These are phyloP conservation scores for Hymenoscyphus occultus DNA, from an alignment of 2,329 filamentous ascomycete species.

Conservation along the genomic window DNA sequence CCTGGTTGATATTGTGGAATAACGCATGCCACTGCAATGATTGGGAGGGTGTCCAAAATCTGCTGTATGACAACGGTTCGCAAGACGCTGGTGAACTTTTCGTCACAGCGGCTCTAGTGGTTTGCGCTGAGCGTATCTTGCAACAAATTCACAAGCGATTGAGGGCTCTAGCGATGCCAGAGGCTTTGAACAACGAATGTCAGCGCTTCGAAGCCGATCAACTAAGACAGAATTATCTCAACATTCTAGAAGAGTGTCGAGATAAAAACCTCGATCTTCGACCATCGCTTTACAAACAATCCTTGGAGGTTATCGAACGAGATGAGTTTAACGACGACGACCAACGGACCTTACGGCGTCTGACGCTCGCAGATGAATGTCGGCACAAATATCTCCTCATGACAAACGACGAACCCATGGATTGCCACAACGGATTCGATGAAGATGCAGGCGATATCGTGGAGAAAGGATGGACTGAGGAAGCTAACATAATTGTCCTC, in stretches of 20 bases:
- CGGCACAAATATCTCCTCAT: constrained; percentile 24
- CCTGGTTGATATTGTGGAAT: constrained; percentile 20
- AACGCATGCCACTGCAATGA: constrained; percentile 15
- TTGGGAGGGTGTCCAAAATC: constrained; percentile 22
- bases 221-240: constrained; percentile 17
- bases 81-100: constrained; percentile 19
- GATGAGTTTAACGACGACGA: constrained; percentile 11
- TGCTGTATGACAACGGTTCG: constrained; percentile 16
- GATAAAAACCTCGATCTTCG: constrained; percentile 15
- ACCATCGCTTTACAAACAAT: constrained; percentile 23
- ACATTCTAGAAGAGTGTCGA: constrained; percentile 24
- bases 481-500: background rate
- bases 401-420: background rate
- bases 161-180: constrained; percentile 9
- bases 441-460: background rate
- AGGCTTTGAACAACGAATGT: constrained; percentile 6
- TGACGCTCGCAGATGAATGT: constrained; percentile 16
- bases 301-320: constrained; percentile 22
- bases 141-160: constrained; percentile 10
- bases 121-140: constrained; percentile 24
- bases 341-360: background rate
- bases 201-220: constrained; percentile 4
- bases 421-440: background rate
- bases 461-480: constrained; percentile 10
- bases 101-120: constrained; percentile 20